A percentile compares a stretch with the other conserved stretches of the same genome.
phyloP scores from a whole-genome alignment of 805 yeast species.

The Pichia paraexigua region DNA sequence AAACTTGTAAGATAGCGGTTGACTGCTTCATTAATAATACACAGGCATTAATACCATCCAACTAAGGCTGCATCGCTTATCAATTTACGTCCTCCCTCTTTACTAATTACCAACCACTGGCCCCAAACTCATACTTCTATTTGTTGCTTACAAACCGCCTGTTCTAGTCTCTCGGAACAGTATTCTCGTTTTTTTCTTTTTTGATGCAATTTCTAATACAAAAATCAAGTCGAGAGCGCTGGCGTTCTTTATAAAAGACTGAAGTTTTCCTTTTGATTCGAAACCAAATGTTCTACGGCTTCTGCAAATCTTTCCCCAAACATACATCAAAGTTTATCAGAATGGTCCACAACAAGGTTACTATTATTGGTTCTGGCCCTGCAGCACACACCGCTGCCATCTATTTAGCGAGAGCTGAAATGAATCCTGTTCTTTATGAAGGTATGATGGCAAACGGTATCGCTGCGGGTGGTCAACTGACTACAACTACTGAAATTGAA shows the following conservation, averaged over 20 bases:
- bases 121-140: background rate
- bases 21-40: too few relatives aligned
- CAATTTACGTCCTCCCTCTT: too few relatives aligned
- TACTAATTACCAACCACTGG: too few relatives aligned
- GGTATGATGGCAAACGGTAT: constrained; percentile 96
- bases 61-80: too few relatives aligned
- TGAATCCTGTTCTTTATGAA: constrained; percentile 87
- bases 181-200: background rate
- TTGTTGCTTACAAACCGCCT: background rate
- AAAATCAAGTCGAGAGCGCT: background rate
- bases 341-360: constrained; percentile 80
- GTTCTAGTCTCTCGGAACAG: background rate
- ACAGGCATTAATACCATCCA: too few relatives aligned
- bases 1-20: too few relatives aligned
- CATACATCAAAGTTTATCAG: constrained; percentile 14
- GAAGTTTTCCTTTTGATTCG: background rate
- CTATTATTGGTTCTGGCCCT: constrained; percentile 95
- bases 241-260: background rate
- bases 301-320: background rate
- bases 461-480: constrained; percentile 98
- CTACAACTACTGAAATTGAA: constrained; percentile 97
- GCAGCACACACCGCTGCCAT: constrained; percentile 99
- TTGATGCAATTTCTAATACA: background rate
- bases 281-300: background rate
- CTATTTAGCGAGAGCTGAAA: constrained; percentile 93